phyloP scores from a whole-genome alignment of 352 stramenopile species.

The Phytophthora citricola region DNA sequence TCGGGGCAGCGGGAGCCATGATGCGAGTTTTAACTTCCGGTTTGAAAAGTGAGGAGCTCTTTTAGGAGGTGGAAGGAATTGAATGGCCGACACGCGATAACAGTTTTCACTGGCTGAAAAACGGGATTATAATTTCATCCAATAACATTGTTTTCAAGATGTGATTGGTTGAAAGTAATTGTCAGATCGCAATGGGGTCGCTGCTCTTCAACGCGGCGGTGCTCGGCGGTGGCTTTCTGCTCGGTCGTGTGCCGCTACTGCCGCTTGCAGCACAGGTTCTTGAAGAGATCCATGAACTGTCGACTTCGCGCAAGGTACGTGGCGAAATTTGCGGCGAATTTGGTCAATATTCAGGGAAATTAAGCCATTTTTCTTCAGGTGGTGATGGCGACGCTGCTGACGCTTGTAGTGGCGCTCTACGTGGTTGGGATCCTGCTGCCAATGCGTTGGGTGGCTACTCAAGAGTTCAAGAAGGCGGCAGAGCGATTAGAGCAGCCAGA shows the following conservation, averaged over 20 bases:
- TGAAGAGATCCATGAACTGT: conserved; percentile 54
- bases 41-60: conserved; percentile 83
- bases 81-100: conserved; percentile 38
- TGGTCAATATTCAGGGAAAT: background rate
- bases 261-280: conserved; percentile 50
- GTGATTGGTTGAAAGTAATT: conserved; percentile 2
- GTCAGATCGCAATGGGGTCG: conserved; percentile 40
- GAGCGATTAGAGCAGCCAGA: conserved; percentile 22
- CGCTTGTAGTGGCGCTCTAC: conserved; percentile 65
- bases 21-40: conserved; percentile 77
- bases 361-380: conserved; percentile 34
- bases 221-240: conserved; percentile 65
- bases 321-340: background rate
- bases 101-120: conserved; percentile 43
- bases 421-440: conserved; percentile 66
- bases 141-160: background rate
- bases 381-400: conserved; percentile 49
- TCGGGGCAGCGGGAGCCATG: conserved; percentile 80
- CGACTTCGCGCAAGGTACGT: conserved; percentile 56
- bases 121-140: background rate
- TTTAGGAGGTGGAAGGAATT: conserved; percentile 21
- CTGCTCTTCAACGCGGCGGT: conserved; percentile 72
- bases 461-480: conserved; percentile 41
- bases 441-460: conserved; percentile 34
- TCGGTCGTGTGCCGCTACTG: conserved; percentile 65